Conservation (phyloP, 2,329 filamentous ascomycete genomes). For the Mycosphaerella sp. region DNA sequence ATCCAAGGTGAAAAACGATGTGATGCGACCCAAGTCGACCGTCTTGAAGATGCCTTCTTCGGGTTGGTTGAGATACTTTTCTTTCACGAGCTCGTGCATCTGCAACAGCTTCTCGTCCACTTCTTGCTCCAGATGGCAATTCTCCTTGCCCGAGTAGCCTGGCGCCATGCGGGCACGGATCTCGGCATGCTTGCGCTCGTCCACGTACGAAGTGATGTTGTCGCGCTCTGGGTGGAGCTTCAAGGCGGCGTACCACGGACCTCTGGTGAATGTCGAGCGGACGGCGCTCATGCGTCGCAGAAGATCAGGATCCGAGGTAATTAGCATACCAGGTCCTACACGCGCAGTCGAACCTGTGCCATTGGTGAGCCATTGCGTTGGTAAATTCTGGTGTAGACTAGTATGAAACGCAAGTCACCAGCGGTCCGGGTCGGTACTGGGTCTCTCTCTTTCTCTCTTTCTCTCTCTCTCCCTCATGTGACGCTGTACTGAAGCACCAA, state of each 20-base stretch:
- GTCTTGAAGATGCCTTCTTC: slow-evolving; percentile 29
- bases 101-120: slow-evolving; percentile 35
- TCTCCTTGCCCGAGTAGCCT: slow-evolving; percentile 40
- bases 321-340: slow-evolving; percentile 35
- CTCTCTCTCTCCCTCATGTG: neutral
- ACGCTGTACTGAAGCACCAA: neutral
- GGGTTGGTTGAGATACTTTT: slow-evolving; percentile 33
- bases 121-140: slow-evolving; percentile 34
- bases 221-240: slow-evolving; percentile 38
- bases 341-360: slow-evolving; percentile 36
- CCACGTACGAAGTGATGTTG: slow-evolving; percentile 37
- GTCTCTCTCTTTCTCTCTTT: neutral
- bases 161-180: slow-evolving; percentile 36
- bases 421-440: too few species aligned
- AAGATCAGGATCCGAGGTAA: slow-evolving; percentile 36
- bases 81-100: slow-evolving; percentile 32
- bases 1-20: slow-evolving; percentile 40
- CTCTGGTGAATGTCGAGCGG: slow-evolving; percentile 34
- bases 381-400: neutral
- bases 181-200: slow-evolving; percentile 36
- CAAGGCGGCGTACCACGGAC: slow-evolving; percentile 35
- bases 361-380: slow-evolving; percentile 4
- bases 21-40: slow-evolving; percentile 35
- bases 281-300: slow-evolving; percentile 37
- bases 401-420: neutral